Evolutionary conservation across 441 rosid genomes (phyloP).

Genomic region (Aleurites moluccanus): DNA sequence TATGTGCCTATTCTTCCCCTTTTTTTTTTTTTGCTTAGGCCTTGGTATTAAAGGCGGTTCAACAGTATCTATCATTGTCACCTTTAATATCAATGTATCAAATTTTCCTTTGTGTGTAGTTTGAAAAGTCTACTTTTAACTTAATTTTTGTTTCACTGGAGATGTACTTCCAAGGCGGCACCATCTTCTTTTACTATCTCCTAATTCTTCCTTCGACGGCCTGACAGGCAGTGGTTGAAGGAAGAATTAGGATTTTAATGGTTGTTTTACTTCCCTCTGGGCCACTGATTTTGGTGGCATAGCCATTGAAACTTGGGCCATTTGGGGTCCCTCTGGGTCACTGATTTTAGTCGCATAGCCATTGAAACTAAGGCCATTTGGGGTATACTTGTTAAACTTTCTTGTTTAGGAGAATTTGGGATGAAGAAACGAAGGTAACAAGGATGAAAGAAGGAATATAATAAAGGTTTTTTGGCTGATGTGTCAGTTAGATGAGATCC

Average conservation of each 20-base stretch:
- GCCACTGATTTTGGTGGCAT: too few relatives aligned
- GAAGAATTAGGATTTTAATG: constrained; percentile 23
- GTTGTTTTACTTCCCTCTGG: constrained; percentile 9
- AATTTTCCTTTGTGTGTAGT: background rate
- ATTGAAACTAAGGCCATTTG: constrained; percentile 39
- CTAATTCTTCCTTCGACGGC: constrained; percentile 24
- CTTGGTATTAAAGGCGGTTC: too few relatives aligned
- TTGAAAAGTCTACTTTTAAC: background rate
- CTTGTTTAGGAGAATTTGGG: background rate
- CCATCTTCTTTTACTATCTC: too few relatives aligned
- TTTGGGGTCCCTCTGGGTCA: too few relatives aligned
- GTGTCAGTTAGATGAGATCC: background rate
- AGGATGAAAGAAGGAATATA: background rate
- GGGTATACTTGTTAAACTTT: background rate
- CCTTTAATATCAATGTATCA: background rate
- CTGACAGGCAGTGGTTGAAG: constrained; percentile 27
- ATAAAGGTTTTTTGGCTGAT: background rate
- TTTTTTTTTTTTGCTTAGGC: background rate
- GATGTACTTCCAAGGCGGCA: background rate
- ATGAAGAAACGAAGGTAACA: background rate
- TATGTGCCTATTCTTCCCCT: background rate
- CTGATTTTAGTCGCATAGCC: constrained; percentile 25
- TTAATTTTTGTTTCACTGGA: background rate
- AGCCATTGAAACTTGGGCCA: too few relatives aligned
- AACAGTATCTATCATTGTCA: background rate